Percentiles rank a stretch among this genome's conserved stretches.
Conservation (phyloP, 1,284 basidiomycete genomes). For the Takashimella tepidaria region DNA sequence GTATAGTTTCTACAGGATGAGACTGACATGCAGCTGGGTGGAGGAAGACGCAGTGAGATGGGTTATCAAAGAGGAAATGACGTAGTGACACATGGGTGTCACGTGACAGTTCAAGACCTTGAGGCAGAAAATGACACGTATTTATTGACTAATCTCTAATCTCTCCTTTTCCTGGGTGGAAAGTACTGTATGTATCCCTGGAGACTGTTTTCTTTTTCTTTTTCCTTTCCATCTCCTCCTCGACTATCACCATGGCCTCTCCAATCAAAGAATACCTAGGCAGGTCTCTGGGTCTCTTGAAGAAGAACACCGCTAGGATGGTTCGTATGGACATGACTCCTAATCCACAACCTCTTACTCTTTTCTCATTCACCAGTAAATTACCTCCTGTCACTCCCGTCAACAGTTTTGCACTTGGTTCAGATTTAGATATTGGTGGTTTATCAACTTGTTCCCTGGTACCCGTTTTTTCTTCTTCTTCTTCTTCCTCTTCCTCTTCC, state of each 20-base stretch:
- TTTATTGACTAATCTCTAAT: too few species aligned
- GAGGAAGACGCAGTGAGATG: too few species aligned
- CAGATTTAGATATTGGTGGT: slow-evolving; percentile 45
- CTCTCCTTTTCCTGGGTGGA: too few species aligned
- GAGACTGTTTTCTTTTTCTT: too few species aligned
- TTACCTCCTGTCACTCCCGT: slow-evolving; percentile 15
- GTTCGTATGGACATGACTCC: slow-evolving; percentile 30
- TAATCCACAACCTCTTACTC: slow-evolving; percentile 20
- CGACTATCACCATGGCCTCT: slow-evolving; percentile 14
- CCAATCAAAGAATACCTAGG: slow-evolving; percentile 40
- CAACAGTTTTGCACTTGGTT: slow-evolving; percentile 31
- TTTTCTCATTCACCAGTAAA: slow-evolving; percentile 30
- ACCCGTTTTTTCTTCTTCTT: slow-evolving; percentile 17
- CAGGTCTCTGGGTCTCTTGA: slow-evolving; percentile 34
- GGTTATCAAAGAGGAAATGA: too few species aligned
- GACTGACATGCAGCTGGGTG: too few species aligned
- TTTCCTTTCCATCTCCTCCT: too few species aligned
- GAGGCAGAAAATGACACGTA: too few species aligned
- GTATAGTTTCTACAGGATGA: too few species aligned
- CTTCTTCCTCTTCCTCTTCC: background rate
- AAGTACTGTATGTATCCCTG: too few species aligned
- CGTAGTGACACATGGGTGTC: too few species aligned
- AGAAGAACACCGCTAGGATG: slow-evolving; percentile 32
- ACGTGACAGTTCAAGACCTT: too few species aligned
- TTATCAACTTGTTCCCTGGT: slow-evolving; percentile 32